phyloP scores from a whole-genome alignment of 306 rosid species.

The Delonix regia region DNA sequence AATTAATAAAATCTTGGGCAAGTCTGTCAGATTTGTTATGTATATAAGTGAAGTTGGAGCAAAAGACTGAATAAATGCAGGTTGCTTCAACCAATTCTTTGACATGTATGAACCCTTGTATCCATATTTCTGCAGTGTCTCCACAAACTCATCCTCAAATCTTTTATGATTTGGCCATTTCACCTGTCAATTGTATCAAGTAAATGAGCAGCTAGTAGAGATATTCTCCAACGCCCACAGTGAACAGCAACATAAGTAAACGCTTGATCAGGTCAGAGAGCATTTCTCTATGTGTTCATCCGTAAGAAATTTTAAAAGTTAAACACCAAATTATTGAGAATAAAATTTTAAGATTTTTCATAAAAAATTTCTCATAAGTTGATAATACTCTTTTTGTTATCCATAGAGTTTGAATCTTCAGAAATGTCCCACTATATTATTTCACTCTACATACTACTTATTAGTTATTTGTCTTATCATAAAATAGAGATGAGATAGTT shows the following conservation, averaged over 20 bases:
- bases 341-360: not conserved
- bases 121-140: constrained; percentile 68
- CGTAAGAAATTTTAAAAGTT: not conserved
- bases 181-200: constrained; percentile 51
- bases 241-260: no score
- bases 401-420: not conserved
- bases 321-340: not conserved
- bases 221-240: not conserved
- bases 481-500: not conserved
- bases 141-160: constrained; percentile 73
- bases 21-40: constrained; percentile 58
- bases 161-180: constrained; percentile 55
- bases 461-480: not conserved
- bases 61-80: constrained; percentile 72
- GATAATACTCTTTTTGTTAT: not conserved
- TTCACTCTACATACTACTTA: not conserved
- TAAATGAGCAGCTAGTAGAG: constrained; percentile 15
- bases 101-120: constrained; percentile 73
- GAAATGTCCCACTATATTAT: constrained; percentile 8
- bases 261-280: no score
- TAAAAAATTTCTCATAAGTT: not conserved
- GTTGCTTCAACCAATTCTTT: constrained; percentile 68
- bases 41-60: constrained; percentile 71
- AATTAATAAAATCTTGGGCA: constrained; percentile 66
- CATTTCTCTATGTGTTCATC: no score